A percentile compares a stretch with the other conserved stretches of the same genome.
Conservation (phyloP, 805 yeast genomes). For the Jamesozyma jinghongensis region DNA sequence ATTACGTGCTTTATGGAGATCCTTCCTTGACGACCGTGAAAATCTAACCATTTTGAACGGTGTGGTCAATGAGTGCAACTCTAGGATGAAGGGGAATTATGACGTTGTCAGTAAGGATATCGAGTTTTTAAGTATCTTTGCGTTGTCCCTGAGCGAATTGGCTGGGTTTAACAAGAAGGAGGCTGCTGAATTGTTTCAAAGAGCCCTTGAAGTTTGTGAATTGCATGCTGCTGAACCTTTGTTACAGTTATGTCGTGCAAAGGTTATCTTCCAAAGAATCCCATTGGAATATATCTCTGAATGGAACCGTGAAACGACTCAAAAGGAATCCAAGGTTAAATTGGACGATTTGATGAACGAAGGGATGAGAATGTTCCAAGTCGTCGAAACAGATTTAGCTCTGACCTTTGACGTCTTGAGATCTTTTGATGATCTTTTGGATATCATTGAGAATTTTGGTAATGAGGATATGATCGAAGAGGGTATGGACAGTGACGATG, state of each 20-base stretch:
- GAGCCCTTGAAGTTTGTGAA: slow-evolving; percentile 55
- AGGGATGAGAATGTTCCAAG: slow-evolving; percentile 39
- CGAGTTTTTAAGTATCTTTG: slow-evolving; percentile 65
- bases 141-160: slow-evolving; percentile 57
- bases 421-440: slow-evolving; percentile 57
- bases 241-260: slow-evolving; percentile 45
- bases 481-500: slow-evolving; percentile 51
- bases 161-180: slow-evolving; percentile 41
- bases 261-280: slow-evolving; percentile 47
- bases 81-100: slow-evolving; percentile 37
- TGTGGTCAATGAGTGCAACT: slow-evolving; percentile 84
- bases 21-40: slow-evolving; percentile 48
- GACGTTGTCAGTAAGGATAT: slow-evolving; percentile 27
- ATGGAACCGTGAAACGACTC: slow-evolving; percentile 30
- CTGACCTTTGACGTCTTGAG: slow-evolving; percentile 45
- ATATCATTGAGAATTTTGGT: slow-evolving; percentile 60
- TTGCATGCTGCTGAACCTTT: slow-evolving; percentile 34
- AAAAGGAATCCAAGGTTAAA: slow-evolving; percentile 17
- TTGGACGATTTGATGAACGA: slow-evolving; percentile 37
- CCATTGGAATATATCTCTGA: slow-evolving; percentile 50
- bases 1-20: slow-evolving; percentile 60
- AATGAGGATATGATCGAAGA: slow-evolving; percentile 42
- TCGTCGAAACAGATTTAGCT: slow-evolving; percentile 32
- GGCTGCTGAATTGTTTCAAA: slow-evolving; percentile 52
- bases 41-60: slow-evolving; percentile 68